phyloP scores from a whole-genome alignment of 2,329 filamentous ascomycete species.

The Aureobasidium leucospermi region DNA sequence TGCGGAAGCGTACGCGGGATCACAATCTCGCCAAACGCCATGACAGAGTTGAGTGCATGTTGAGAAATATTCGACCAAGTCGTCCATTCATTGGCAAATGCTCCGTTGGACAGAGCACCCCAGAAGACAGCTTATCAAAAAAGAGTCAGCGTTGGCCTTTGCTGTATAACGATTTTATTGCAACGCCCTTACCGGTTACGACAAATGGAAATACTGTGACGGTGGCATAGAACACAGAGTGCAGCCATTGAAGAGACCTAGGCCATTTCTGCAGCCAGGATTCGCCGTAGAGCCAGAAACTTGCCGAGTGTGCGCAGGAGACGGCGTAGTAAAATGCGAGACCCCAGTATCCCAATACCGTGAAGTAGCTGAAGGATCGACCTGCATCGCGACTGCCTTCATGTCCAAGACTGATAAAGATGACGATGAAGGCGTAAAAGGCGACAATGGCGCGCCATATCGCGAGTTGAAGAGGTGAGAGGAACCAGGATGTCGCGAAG shows the following conservation, averaged over 20 bases:
- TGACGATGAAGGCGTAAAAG: conserved; percentile 62
- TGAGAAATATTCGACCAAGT: conserved; percentile 59
- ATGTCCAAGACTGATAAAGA: conserved; percentile 64
- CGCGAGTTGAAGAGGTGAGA: conserved; percentile 59
- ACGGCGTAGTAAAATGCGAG: conserved; percentile 70
- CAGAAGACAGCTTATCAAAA: conserved; percentile 34
- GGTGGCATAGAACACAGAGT: conserved; percentile 36
- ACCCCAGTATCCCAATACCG: conserved; percentile 74
- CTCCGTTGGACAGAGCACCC: conserved; percentile 30
- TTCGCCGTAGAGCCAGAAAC: conserved; percentile 45
- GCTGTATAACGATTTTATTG: conserved; percentile 1
- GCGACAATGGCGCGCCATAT: conserved; percentile 43
- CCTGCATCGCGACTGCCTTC: conserved; percentile 46
- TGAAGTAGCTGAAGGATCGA: conserved; percentile 72
- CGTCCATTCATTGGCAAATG: conserved; percentile 29
- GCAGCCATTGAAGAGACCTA: conserved; percentile 29
- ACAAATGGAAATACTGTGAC: conserved; percentile 37
- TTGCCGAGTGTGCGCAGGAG: conserved; percentile 60
- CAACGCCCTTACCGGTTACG: conserved; percentile 33
- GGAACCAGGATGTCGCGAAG: conserved; percentile 74
- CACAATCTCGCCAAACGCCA: conserved; percentile 68
- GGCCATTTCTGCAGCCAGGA: conserved; percentile 34
- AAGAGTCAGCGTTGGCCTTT: neutral
- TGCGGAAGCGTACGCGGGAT: conserved; percentile 58
- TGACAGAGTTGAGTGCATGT: conserved; percentile 66